Base-by-base conservation (phyloP, 768 basidiomycete species). In the Leccinum arenicola region DNA sequence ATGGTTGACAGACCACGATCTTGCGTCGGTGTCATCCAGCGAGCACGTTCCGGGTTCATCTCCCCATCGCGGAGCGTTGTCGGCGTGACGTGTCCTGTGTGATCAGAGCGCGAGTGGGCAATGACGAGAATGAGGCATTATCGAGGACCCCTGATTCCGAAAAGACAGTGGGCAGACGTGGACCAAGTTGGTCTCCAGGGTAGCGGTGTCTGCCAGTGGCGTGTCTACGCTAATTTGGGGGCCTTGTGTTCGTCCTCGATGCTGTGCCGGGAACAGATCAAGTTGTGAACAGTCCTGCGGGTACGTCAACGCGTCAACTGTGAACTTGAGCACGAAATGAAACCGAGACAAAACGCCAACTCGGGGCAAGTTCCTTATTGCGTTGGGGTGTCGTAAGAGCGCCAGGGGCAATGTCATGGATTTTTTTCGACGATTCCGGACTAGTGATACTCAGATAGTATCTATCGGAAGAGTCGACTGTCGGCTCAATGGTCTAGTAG, bases 401-500 rank as follows among this genome's bases (percentile, higher is more conserved):
- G 17, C n/a, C 15, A n/a, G 45, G 45, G 11, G 19, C 21, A 21
- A n/a, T 12, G 6, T n/a, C 10, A n/a, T 29, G 29, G 27, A 9
- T 29, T 2, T 47, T 47, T 19, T 29, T 29, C 9, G 21, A 21
- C 11, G 11, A 48, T 43, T 43, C 2, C 40, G 8, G 17, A n/a
- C 4, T 4, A 0, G n/a, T 43, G 40, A 19, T 45, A 45, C 19
- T 19, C 43, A 45, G 2, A 45, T 19, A 45, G 4, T 19, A 2
- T 6, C 43, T 12, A 45, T 45, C 19, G 19, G 43, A 2, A 43
- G 2, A 10, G 43, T 11, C 10, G 43, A 45, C 11, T 19, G 3
- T 19, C 48, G 66, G 69, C 69, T 71, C 68, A 73, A 73, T 72
- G 71, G 70, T 71, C 71, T 73, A 72, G 70, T 72, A 43, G 71